A percentile compares a stretch with the other conserved stretches of the same genome.
Evolutionary conservation across 169 alveolate species (phyloP).

Genomic region (Theileria annulata): DNA sequence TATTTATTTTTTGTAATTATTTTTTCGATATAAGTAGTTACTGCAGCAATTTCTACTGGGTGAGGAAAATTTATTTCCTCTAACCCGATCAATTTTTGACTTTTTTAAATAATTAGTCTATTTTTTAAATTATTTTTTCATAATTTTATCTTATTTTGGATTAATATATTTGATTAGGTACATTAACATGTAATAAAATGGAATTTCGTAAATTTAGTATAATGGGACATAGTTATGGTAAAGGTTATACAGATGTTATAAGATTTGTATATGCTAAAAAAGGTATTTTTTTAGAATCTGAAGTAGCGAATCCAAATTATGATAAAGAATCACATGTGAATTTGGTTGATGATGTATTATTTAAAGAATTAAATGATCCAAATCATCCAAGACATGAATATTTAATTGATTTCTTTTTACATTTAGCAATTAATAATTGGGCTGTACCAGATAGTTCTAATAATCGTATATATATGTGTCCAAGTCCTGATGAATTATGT

Average conservation of each 20-base stretch:
- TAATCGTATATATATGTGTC: conserved; percentile 59
- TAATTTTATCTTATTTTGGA: too few species aligned
- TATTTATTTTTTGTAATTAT: too few species aligned
- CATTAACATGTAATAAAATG: conserved; percentile 94
- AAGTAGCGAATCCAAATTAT: conserved; percentile 48
- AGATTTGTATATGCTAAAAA: conserved; percentile 68
- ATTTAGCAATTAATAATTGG: conserved; percentile 68
- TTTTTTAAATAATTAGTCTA: too few species aligned
- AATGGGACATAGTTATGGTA: conserved; percentile 77
- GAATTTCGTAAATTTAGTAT: conserved; percentile 80
- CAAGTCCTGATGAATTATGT: conserved; percentile 78
- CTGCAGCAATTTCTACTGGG: neutral
- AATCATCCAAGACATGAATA: conserved; percentile 71
- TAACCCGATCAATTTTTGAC: neutral
- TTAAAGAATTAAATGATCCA: conserved; percentile 62
- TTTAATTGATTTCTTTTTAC: conserved; percentile 72
- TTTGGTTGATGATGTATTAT: conserved; percentile 69
- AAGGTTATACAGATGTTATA: conserved; percentile 76
- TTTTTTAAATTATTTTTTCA: too few species aligned
- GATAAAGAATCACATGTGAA: conserved; percentile 70
- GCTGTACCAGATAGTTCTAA: conserved; percentile 66
- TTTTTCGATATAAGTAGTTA: neutral
- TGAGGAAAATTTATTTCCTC: neutral
- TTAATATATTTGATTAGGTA: conserved; percentile 65
- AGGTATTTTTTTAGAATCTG: conserved; percentile 67